A percentile compares a stretch with the other conserved stretches of the same genome.
Evolutionary conservation across 2,329 filamentous ascomycete species (phyloP).

Genomic region (Colletotrichum salicis): DNA sequence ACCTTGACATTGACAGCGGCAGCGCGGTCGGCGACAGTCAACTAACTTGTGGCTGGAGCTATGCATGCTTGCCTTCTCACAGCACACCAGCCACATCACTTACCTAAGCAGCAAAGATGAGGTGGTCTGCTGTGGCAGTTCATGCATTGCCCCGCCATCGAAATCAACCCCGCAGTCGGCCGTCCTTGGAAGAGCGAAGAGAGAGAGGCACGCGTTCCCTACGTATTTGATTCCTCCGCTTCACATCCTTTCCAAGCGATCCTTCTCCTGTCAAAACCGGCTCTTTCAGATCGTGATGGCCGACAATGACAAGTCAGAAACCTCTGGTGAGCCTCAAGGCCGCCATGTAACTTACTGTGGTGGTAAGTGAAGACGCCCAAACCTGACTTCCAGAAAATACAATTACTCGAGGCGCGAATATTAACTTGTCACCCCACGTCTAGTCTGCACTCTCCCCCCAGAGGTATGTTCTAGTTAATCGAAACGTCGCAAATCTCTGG

Average conservation of each 20-base stretch:
- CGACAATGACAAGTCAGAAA: constrained; percentile 61
- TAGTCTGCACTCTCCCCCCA: constrained; percentile 73
- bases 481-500: neutral
- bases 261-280: constrained; percentile 11
- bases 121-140: constrained; percentile 28
- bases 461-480: constrained; percentile 59
- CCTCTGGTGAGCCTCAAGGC: constrained; percentile 57
- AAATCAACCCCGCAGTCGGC: constrained; percentile 36
- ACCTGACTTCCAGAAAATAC: neutral
- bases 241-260: constrained; percentile 34
- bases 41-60: neutral
- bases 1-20: neutral
- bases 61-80: neutral
- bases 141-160: constrained; percentile 34
- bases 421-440: constrained; percentile 22
- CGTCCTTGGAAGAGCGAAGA: constrained; percentile 22
- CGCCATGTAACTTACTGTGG: constrained; percentile 67
- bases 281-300: constrained; percentile 57
- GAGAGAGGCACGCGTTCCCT: constrained; percentile 32
- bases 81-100: constrained; percentile 8
- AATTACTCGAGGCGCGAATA: constrained; percentile 17
- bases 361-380: constrained; percentile 55
- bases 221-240: constrained; percentile 17
- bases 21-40: neutral
- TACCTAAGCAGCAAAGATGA: constrained; percentile 4